Evolutionary conservation across 2,329 filamentous ascomycete species (phyloP).

Genomic region (Ophiostoma australiae): DNA sequence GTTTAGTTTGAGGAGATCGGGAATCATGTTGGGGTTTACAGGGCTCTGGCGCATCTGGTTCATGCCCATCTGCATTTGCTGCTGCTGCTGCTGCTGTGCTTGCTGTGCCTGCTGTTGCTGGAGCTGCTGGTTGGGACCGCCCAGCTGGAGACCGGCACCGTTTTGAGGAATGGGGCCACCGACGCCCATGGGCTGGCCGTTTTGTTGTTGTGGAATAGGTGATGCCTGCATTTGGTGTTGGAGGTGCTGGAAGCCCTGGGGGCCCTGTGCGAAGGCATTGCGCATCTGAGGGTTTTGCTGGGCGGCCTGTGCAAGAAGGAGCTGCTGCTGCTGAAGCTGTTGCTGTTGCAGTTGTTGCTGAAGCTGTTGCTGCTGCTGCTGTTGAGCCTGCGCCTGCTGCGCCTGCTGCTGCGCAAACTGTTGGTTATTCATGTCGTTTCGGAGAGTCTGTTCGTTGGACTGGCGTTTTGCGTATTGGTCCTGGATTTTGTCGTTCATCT

Average conservation of each 20-base stretch:
- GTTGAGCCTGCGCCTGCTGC: constrained; percentile 29
- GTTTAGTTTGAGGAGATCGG: constrained; percentile 39
- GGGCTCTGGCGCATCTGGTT: constrained; percentile 18
- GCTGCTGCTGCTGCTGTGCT: constrained; percentile 24
- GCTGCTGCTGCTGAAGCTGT: constrained; percentile 36
- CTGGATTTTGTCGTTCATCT: constrained; percentile 42
- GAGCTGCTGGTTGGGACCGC: constrained; percentile 35
- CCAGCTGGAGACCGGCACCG: constrained; percentile 32
- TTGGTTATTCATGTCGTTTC: constrained; percentile 45
- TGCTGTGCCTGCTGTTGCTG: constrained; percentile 24
- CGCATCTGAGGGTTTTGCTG: constrained; percentile 46
- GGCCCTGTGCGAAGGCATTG: constrained; percentile 43
- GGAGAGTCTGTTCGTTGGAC: constrained; percentile 45
- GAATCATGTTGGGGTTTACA: background rate
- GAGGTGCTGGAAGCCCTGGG: constrained; percentile 54
- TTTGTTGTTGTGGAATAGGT: constrained; percentile 49
- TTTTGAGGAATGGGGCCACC: constrained; percentile 33
- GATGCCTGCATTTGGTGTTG: constrained; percentile 56
- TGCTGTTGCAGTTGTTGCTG: constrained; percentile 35
- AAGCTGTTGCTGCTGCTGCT: constrained; percentile 36
- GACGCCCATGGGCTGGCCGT: constrained; percentile 40
- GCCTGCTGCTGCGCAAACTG: constrained; percentile 35
- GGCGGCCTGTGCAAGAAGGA: constrained; percentile 43
- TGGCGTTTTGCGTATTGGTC: constrained; percentile 51
- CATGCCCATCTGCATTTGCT: constrained; percentile 39